These are phyloP conservation scores for Mimosa pudica DNA, from an alignment of 306 rosid species.

Conservation along the genomic window DNA sequence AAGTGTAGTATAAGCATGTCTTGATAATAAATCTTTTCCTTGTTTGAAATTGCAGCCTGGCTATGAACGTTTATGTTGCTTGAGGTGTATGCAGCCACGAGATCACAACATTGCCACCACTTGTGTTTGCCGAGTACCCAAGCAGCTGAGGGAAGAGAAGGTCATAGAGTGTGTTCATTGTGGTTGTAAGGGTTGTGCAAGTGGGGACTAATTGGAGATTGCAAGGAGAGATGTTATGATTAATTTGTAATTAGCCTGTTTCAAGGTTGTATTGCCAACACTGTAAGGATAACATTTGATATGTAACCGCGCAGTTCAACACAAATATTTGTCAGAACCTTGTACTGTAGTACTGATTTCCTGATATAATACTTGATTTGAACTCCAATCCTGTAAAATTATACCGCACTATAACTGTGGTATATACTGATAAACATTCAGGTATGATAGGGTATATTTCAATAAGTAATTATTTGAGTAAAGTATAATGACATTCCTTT, in stretches of 20 bases:
- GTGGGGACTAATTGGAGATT: slow-evolving; percentile 54
- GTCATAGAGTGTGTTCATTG: slow-evolving; percentile 90
- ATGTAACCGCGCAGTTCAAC: background rate
- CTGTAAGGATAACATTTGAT: background rate
- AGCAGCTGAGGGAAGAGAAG: slow-evolving; percentile 88
- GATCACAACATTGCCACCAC: no score
- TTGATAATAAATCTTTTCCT: background rate
- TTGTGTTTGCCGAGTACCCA: slow-evolving; percentile 58
- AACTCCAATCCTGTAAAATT: no score
- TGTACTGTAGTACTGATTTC: background rate
- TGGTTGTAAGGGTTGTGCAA: slow-evolving; percentile 89
- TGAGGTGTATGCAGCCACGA: no score
- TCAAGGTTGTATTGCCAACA: background rate
- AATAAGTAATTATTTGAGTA: no score
- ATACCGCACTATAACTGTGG: no score
- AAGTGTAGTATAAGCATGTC: no score
- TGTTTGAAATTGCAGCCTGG: no score
- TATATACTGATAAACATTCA: no score
- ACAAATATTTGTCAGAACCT: background rate
- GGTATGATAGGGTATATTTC: no score
- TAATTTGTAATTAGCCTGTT: background rate
- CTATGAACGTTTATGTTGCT: no score
- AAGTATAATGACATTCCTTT: no score
- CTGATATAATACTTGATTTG: no score
- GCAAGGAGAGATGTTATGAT: slow-evolving; percentile 22